Evolutionary conservation across 2,329 filamentous ascomycete species (phyloP), one percentile per base, ranked within the genome.

Genomic region (Trichoderma pleuroti): DNA sequence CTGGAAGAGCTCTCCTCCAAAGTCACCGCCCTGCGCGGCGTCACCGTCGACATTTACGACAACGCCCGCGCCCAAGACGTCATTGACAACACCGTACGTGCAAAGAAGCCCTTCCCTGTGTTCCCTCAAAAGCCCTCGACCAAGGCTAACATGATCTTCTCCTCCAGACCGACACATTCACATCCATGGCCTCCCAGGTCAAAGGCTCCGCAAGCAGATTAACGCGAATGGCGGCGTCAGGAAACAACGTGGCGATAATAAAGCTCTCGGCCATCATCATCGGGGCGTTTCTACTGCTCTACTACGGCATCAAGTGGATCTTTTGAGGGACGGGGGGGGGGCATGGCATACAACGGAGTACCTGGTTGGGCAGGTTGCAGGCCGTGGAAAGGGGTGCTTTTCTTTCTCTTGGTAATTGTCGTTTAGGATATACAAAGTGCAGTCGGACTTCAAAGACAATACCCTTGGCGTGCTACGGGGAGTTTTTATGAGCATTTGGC

Each of bases 41-140:
- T 99, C 64, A 99, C 96, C 54, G 90, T 98, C 74, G 94, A 99
- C 84, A 99, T 99, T 78, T 98, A 98, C 86, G 94, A 98, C 83
- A 94, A 96, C 80, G 96, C 96, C 63, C 90, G 93, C 71, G 89
- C 93, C 76, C 95, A 98, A 77, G 89, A 92, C 74, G 88, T 97
- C 73, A 92, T 99, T 75, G 93, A 99, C 82, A 90, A 89, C 77
- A 95, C 93, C 49, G 93, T 97, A 86, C 71, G 89, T n/a, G 3
- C 39, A n/a, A 42, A 39, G 18, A 12, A 12, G 32, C 32, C 32
- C 16, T 5, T 28, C 26, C 5, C 26, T 5, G 26, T 28, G 5
- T 28, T n/a, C 39, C 18, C 16, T n/a, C 39, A 46, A 49, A 60
- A 34, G 1, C 52, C 18, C 18, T 18, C 59, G 18, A 61, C 12